Base-by-base conservation (phyloP, 192 early-diverging fungal genomes). In the Umbelopsis sp. region DNA sequence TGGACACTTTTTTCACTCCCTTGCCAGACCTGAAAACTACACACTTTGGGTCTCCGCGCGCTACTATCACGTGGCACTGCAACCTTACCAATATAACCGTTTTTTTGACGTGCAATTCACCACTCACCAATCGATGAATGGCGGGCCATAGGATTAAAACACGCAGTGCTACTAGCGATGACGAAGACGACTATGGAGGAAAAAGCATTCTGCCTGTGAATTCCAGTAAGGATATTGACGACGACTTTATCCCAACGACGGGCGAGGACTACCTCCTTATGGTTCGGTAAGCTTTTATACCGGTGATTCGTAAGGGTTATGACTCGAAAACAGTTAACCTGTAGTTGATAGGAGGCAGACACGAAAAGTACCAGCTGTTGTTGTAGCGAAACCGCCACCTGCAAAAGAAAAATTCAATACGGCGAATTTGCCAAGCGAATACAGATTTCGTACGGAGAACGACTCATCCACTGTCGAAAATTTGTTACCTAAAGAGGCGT, bases 181-280 rank as follows among this genome's bases (percentile, higher is more conserved):
- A 61, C 27, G 30, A 35, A 1, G 55, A 37, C 27, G 55, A 61
- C 1, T 61, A 35, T 18, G 2, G 16, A 2, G 55, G 55, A 4
- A 61, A 61, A 30, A 35, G 55, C 18, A 35, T 35, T 4, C 13
- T 61, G 33, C 55, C 55, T 13, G 55, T 61, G 10, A 27, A 25
- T 4, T n/a, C 11, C 13, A 30, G 33, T 8, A 61, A 61, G 13
- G 13, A 1, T 5, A 61, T 61, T 30, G 55, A 61, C 30, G 55
- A 61, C 30, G 18, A 15, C 12, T 61, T 61, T 18, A 58, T 74
- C 13, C 75, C 75, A 8, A 22, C 71, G 15, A 67, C 66, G 20
- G 75, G 75, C 20, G 75, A 76, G 68, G 75, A 76, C 21, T 76
- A 76, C 37, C 27, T 76, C 16, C 70, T 71, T 13, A 49, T 71